Percentiles rank a stretch among this genome's conserved stretches.
phyloP scores from a whole-genome alignment of 257 asterid species.

The Anisodus acutangulus region DNA sequence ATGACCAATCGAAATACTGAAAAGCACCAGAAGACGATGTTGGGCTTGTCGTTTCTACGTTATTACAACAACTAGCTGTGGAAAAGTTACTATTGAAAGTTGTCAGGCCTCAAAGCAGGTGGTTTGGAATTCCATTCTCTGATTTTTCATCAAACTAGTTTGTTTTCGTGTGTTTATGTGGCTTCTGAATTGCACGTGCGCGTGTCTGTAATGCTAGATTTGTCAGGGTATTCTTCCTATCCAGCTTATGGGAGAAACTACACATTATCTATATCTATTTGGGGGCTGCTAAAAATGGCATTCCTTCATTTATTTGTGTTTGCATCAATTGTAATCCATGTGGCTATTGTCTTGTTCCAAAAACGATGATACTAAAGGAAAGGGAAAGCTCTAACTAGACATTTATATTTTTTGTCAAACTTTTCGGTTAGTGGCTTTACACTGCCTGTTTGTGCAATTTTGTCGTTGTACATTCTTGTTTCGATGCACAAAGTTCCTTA shows the following conservation, averaged over 20 bases:
- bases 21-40: neutral
- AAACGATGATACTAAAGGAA: neutral
- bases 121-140: constrained; percentile 6
- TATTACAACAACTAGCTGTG: neutral
- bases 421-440: neutral
- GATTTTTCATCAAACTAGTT: neutral
- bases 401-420: neutral
- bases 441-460: constrained; percentile 2
- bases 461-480: neutral
- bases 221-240: neutral
- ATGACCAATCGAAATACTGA: neutral
- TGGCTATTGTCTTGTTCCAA: neutral
- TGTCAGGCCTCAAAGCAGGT: neutral
- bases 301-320: neutral
- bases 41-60: neutral
- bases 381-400: neutral
- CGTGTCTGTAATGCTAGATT: neutral
- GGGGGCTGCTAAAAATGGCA: neutral
- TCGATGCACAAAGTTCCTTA: neutral
- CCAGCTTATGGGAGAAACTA: neutral
- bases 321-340: neutral
- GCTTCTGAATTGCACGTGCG: neutral
- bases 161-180: neutral
- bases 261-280: neutral
- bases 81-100: neutral